These are phyloP conservation scores for Athelia psychrophila DNA, from an alignment of 1,284 basidiomycete species.

Conservation along the genomic window DNA sequence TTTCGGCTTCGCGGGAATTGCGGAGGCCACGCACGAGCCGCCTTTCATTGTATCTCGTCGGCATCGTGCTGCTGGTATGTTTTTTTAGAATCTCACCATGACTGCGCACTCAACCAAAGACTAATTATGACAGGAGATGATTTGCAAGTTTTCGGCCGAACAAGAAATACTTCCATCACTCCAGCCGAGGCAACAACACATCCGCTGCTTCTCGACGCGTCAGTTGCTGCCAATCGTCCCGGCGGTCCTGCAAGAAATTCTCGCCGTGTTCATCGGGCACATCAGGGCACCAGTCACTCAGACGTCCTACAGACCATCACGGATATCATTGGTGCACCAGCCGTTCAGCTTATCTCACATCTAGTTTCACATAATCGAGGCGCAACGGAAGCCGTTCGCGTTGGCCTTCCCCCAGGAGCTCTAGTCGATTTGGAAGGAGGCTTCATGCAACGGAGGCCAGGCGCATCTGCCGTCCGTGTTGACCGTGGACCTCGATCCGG, in stretches of 20 bases:
- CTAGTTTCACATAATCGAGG: conserved; percentile 59
- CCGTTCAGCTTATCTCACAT: conserved; percentile 82
- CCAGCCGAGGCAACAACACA: conserved; percentile 72
- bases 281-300: conserved; percentile 43
- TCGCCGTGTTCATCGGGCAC: conserved; percentile 56
- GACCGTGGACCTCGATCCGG: conserved; percentile 52
- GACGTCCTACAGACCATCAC: conserved; percentile 81
- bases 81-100: background rate
- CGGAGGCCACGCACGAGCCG: conserved; percentile 37
- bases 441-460: conserved; percentile 45
- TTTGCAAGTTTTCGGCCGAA: conserved; percentile 60
- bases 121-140: conserved; percentile 34
- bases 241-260: conserved; percentile 45
- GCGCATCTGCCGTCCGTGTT: conserved; percentile 56
- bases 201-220: conserved; percentile 75
- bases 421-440: conserved; percentile 55
- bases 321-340: conserved; percentile 78
- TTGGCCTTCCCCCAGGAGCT: conserved; percentile 66
- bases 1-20: conserved; percentile 52
- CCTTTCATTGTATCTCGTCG: conserved; percentile 56
- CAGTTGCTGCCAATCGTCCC: conserved; percentile 39
- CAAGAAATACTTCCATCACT: conserved; percentile 44
- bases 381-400: conserved; percentile 63
- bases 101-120: background rate
- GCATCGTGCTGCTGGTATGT: conserved; percentile 45